Base-by-base conservation (phyloP, 208 protist genomes). In the Leptomonas pyrrhocoris region DNA sequence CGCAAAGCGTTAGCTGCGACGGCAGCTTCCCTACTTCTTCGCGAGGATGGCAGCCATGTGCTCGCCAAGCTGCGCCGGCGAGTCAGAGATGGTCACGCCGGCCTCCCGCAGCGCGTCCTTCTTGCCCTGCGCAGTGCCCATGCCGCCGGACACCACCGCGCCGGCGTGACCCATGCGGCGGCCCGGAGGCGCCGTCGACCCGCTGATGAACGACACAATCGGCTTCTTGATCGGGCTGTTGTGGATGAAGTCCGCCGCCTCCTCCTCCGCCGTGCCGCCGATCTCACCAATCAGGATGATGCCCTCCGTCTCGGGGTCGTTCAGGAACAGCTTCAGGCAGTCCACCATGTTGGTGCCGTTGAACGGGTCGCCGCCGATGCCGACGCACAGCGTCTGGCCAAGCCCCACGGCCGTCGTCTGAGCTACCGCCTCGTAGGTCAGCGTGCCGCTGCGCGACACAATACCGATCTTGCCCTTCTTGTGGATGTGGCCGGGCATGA, bases 401-500 rank as follows among this genome's bases (percentile, higher is more conserved):
- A 99, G 91, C 50, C 94, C 95, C 15, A 88, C 94, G 0, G 78
- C 84, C 30, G 98, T 99, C n/a, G 99, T 99, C 82, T 99, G 98
- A 23, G 92, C 93, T 43, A 99, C 98, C 58, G 98, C 99, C 88
- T 99, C 99, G 81, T 99, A 99, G 16, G 99, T 99, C 28, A 99
- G 90, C n/a, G 99, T 99, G 68, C 99, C 99, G 50, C 96, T 99
- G 68, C 98, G 87, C 30, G 98, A 99, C 21, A 99, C 98, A 66
- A 99, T 94, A 80, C 98, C 99, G 77, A 99, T 99, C 65, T 97
- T 98, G 46, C 99, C 99, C 69, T 86, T 85, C 75, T 84, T 90
- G 91, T 99, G 98, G 81, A 99, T 99, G 85, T 99, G 95, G 49
- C 98, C 98, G 75, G 99, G 99, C 98, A 99, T 99, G 79, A 99